A percentile compares a stretch with the other conserved stretches of the same genome.
Conservation (phyloP, 2,329 filamentous ascomycete genomes). For the Pseudogymnoascus sp. region DNA sequence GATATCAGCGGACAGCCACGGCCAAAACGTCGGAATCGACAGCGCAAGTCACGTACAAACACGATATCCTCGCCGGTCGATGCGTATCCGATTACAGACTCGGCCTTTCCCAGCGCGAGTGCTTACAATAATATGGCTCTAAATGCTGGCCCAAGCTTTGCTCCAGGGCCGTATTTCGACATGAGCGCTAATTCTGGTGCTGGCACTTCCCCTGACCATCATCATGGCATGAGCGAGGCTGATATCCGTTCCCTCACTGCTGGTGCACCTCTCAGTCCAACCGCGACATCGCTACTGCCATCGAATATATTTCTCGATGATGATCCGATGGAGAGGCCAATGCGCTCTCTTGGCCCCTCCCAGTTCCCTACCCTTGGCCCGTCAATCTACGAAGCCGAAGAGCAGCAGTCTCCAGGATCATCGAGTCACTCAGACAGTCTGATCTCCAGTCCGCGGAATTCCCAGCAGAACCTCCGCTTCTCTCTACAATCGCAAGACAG, state of each 20-base stretch:
- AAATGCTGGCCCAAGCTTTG: conserved; percentile 41
- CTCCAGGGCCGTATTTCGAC: conserved; percentile 40
- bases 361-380: conserved; percentile 30
- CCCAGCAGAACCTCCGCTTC: conserved; percentile 50
- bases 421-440: conserved; percentile 49
- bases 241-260: conserved; percentile 53
- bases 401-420: conserved; percentile 52
- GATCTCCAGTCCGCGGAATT: conserved; percentile 55
- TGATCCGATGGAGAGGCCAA: conserved; percentile 37
- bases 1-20: conserved; percentile 24
- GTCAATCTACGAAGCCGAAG: conserved; percentile 33
- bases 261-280: conserved; percentile 67
- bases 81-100: conserved; percentile 24
- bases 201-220: conserved; percentile 27
- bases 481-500: conserved; percentile 24
- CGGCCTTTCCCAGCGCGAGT: conserved; percentile 29
- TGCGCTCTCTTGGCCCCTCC: conserved; percentile 20
- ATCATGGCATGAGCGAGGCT: conserved; percentile 47
- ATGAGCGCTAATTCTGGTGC: conserved; percentile 20
- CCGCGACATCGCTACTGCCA: conserved; percentile 65
- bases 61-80: conserved; percentile 26
- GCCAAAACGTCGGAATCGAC: conserved; percentile 30
- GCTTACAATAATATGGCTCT: conserved; percentile 36
- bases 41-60: conserved; percentile 33
- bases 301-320: conserved; percentile 57